Evolutionary conservation across 106 monocot species (phyloP).

Genomic region (Dioscorea dumetorum): DNA sequence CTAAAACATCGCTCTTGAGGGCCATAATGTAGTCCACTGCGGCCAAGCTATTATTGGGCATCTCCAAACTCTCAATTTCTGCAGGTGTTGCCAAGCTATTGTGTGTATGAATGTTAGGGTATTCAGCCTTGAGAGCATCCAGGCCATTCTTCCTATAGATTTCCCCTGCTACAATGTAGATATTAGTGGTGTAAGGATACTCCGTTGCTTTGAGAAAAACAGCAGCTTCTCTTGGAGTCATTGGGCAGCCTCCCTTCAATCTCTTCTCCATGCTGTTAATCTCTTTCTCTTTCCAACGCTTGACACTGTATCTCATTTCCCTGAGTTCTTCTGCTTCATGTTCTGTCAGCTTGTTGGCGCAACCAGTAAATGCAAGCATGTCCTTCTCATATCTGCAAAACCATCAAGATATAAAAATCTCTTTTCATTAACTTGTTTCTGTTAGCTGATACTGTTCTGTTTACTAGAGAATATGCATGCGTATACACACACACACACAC

Average conservation of each 20-base stretch:
- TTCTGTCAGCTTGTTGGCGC: conserved; percentile 21
- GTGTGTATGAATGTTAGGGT: conserved; percentile 33
- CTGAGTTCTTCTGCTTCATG: conserved; percentile 19
- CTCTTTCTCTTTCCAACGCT: conserved; percentile 36
- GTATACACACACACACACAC: conserved; percentile 1
- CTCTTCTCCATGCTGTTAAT: conserved; percentile 21
- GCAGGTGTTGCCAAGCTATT: conserved; percentile 16
- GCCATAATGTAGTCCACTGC: conserved; percentile 32
- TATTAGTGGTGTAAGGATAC: conserved; percentile 19
- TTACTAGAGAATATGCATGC: too few relatives aligned
- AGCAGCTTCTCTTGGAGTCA: conserved; percentile 35
- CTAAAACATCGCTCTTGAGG: conserved; percentile 38
- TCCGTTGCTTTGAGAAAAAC: conserved; percentile 36
- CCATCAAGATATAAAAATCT: too few relatives aligned
- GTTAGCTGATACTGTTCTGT: too few relatives aligned
- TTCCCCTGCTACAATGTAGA: conserved; percentile 38
- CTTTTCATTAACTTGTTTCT: too few relatives aligned
- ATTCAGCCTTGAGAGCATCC: conserved; percentile 11
- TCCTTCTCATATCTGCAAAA: conserved; percentile 34
- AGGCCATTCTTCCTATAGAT: conserved; percentile 19
- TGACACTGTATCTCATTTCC: conserved; percentile 13
- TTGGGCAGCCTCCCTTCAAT: conserved; percentile 20
- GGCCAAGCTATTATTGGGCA: conserved; percentile 26
- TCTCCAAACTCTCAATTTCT: conserved; percentile 11
- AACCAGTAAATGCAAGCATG: conserved; percentile 41